Evolutionary conservation across 169 alveolate genomes (phyloP).

Genomic region (Miamiensis avidus): DNA sequence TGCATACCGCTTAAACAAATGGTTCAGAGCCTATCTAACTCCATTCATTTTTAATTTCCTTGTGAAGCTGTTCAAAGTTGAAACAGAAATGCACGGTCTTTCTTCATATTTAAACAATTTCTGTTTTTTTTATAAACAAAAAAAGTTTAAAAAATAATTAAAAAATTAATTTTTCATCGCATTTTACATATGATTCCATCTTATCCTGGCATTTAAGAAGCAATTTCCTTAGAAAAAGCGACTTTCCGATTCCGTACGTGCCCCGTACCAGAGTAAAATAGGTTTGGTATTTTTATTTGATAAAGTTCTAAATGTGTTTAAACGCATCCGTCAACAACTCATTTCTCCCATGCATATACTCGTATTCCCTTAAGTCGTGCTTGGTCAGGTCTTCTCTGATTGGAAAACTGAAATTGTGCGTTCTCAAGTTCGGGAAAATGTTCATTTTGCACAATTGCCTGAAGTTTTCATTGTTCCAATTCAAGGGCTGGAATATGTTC

Average conservation of each 20-base stretch:
- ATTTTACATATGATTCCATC: slow-evolving; percentile 30
- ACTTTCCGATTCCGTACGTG: slow-evolving; percentile 56
- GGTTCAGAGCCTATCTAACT: slow-evolving; percentile 6
- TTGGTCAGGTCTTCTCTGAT: background rate
- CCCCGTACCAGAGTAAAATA: slow-evolving; percentile 39
- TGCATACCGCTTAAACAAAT: background rate
- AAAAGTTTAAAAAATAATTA: no score
- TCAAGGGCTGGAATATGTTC: no score
- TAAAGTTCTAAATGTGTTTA: background rate
- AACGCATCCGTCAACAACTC: background rate
- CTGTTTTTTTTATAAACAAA: no score
- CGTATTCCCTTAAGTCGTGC: background rate
- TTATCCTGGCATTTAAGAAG: slow-evolving; percentile 17
- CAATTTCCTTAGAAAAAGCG: slow-evolving; percentile 42
- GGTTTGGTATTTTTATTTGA: background rate
- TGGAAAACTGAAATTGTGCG: background rate
- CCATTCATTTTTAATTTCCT: slow-evolving; percentile 21
- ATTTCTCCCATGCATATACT: background rate
- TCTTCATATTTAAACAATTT: no score
- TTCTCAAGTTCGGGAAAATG: slow-evolving; percentile 4
- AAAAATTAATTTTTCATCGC: no score
- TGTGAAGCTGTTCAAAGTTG: slow-evolving; percentile 12
- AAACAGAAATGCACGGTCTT: no score
- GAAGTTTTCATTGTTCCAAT: no score
- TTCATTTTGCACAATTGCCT: slow-evolving; percentile 6